These are phyloP conservation scores for Corymbia citriodora DNA, from an alignment of 441 rosid species.

Conservation along the genomic window DNA sequence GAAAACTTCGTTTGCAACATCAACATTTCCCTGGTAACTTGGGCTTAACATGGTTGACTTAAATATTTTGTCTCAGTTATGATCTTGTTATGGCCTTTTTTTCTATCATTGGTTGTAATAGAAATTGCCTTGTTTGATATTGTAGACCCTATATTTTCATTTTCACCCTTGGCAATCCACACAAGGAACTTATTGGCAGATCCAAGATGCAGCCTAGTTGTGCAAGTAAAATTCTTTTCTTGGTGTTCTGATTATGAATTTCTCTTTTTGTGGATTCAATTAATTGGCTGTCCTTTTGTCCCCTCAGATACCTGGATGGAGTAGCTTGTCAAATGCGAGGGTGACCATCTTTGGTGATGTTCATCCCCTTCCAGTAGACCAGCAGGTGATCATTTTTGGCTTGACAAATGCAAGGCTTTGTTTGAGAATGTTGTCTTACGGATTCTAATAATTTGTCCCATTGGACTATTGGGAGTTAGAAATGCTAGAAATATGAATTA, in stretches of 20 bases:
- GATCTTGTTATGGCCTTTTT: neutral
- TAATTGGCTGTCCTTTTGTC: constrained; percentile 18
- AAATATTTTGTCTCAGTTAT: constrained; percentile 5
- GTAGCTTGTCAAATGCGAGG: constrained; percentile 96
- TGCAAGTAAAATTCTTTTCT: constrained; percentile 59
- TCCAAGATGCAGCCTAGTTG: constrained; percentile 92
- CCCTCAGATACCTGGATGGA: constrained; percentile 92
- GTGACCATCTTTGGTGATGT: constrained; percentile 96
- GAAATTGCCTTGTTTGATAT: neutral
- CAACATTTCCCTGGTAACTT: neutral
- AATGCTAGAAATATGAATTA: neutral
- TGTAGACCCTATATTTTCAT: constrained; percentile 92
- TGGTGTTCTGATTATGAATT: constrained; percentile 3
- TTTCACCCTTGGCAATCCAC: constrained; percentile 94
- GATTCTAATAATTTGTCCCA: neutral
- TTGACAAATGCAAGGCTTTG: neutral
- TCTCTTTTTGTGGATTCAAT: constrained; percentile 18
- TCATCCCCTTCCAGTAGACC: constrained; percentile 76
- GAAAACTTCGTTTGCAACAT: neutral
- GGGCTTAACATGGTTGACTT: neutral
- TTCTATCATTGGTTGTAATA: neutral
- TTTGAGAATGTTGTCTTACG: neutral
- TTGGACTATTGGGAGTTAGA: neutral
- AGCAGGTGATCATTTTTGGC: constrained; percentile 50
- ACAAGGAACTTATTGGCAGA: constrained; percentile 84